Evolutionary conservation across 306 rosid species (phyloP).

Genomic region (Luffa acutangula): DNA sequence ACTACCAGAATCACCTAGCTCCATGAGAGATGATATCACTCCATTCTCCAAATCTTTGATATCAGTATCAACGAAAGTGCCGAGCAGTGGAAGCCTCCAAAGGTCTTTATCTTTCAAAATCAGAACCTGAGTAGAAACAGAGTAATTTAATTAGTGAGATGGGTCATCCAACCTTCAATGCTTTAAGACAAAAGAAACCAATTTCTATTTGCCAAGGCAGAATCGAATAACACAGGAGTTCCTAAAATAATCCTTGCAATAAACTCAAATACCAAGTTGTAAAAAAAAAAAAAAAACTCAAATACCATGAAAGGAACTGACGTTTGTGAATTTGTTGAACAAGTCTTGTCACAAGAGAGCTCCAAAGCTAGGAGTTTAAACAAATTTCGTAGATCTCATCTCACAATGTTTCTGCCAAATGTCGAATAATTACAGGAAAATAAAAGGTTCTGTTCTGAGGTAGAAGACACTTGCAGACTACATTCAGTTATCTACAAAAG

Average conservation of each 20-base stretch:
- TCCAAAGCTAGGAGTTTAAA: not conserved
- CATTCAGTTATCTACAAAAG: not conserved
- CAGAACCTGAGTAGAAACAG: not conserved
- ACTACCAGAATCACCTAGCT: slow-evolving; percentile 1
- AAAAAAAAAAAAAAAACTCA: too few relatives aligned
- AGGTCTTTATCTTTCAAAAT: not conserved
- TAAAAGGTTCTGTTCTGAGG: not conserved
- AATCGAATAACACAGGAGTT: not conserved
- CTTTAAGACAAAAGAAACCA: not conserved
- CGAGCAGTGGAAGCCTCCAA: not conserved
- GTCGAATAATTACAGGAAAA: not conserved
- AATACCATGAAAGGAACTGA: not conserved
- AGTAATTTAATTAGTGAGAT: not conserved
- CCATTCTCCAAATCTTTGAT: slow-evolving; percentile 9
- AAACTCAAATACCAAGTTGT: not conserved
- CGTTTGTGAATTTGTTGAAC: not conserved
- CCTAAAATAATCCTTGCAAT: not conserved
- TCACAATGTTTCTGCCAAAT: not conserved
- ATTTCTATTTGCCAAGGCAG: not conserved
- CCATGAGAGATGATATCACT: not conserved
- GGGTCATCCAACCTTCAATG: not conserved
- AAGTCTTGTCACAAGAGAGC: not conserved
- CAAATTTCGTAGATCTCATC: not conserved
- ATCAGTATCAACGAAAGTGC: slow-evolving; percentile 2
- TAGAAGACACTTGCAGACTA: not conserved